Conservation (phyloP, 805 yeast species). For the Barnettozyma sucrosica region DNA sequence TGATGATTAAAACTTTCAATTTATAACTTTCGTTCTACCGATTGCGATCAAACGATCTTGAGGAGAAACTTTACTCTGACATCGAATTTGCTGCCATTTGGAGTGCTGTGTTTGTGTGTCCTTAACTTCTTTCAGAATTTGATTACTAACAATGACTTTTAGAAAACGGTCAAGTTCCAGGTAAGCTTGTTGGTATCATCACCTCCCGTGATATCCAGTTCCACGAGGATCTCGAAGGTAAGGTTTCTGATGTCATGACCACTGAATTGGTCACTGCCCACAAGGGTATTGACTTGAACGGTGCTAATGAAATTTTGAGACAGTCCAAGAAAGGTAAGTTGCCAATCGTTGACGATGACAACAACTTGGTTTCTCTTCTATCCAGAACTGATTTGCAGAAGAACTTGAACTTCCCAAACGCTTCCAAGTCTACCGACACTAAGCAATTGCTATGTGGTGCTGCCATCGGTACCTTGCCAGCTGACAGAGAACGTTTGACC, state of each 20-base stretch:
- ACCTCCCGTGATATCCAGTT: constrained; percentile 97
- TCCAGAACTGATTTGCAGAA: constrained; percentile 97
- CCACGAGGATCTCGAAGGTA: constrained; percentile 62
- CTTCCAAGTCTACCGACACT: constrained; percentile 87
- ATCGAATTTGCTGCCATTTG: not conserved
- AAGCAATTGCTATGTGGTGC: constrained; percentile 99
- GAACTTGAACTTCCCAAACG: constrained; percentile 88
- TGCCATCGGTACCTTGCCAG: constrained; percentile 89
- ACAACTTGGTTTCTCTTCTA: constrained; percentile 78
- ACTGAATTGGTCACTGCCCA: constrained; percentile 77
- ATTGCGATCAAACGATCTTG: constrained; percentile 94
- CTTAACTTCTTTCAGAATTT: not conserved
- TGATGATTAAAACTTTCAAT: constrained; percentile 47
- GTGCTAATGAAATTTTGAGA: constrained; percentile 89
- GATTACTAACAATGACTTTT: constrained; percentile 15
- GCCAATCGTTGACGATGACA: constrained; percentile 78
- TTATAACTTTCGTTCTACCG: constrained; percentile 99
- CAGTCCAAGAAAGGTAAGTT: constrained; percentile 95
- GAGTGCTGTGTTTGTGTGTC: not conserved
- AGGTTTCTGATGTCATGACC: constrained; percentile 83
- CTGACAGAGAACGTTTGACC: constrained; percentile 79
- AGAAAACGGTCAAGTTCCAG: constrained; percentile 84
- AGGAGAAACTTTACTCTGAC: constrained; percentile 57
- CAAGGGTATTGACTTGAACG: constrained; percentile 71
- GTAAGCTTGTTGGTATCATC: constrained; percentile 89